Evolutionary conservation across 495 filamentous ascomycete genomes (phyloP).

Genomic region (Hypoxylon lenormandii): DNA sequence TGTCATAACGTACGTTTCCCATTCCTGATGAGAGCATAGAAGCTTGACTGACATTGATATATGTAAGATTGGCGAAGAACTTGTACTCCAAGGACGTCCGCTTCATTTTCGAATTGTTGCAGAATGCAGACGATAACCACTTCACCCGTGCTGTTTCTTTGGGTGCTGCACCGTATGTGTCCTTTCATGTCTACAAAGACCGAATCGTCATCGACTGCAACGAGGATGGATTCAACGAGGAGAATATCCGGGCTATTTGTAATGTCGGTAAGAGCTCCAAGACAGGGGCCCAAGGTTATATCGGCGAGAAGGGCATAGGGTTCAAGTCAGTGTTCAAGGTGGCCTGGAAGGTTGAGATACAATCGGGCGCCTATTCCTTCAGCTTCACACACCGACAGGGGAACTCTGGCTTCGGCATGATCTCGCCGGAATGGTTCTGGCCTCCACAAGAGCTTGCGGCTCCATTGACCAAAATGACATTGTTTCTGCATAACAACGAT

Average conservation of each 20-base stretch:
- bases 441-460: conserved; percentile 19
- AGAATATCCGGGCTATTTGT: conserved; percentile 56
- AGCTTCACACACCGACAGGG: conserved; percentile 50
- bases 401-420: conserved; percentile 60
- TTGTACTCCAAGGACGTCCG: conserved; percentile 55
- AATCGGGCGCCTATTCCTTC: conserved; percentile 62
- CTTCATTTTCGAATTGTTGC: conserved; percentile 59
- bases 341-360: conserved; percentile 60
- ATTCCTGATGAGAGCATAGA: background rate
- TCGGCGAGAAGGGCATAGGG: conserved; percentile 65
- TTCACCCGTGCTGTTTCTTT: conserved; percentile 34
- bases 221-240: conserved; percentile 59
- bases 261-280: conserved; percentile 57
- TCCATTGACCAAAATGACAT: conserved; percentile 53
- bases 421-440: conserved; percentile 56
- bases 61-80: conserved; percentile 53
- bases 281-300: conserved; percentile 53
- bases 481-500: conserved; percentile 49
- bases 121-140: conserved; percentile 60
- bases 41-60: conserved; percentile 4
- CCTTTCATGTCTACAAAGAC: conserved; percentile 49
- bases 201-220: conserved; percentile 60
- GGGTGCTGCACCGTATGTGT: conserved; percentile 47
- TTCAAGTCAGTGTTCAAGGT: conserved; percentile 68
- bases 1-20: conserved; percentile 51